phyloP scores from a whole-genome alignment of 176 grass and related monocot species.

The Avena atlantica region DNA sequence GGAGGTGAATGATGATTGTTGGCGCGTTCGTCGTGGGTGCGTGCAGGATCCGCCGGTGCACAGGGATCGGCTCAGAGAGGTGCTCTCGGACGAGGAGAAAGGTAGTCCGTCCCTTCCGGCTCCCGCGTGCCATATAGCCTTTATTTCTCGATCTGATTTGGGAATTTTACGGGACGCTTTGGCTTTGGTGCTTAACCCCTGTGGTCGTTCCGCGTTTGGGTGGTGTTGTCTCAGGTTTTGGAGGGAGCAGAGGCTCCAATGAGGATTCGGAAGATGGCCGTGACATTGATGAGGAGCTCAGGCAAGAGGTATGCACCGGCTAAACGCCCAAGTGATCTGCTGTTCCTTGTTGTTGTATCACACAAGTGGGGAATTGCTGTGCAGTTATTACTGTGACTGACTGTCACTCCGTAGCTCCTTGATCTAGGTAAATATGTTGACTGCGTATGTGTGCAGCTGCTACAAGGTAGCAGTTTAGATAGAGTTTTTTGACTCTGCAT shows the following conservation, averaged over 20 bases:
- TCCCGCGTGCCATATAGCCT: too few relatives aligned
- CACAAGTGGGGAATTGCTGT: not conserved
- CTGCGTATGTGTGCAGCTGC: not conserved
- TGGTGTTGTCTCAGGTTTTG: slow-evolving; percentile 27
- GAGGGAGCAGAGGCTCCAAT: not conserved
- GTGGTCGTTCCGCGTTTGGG: not conserved
- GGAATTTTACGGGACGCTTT: not conserved
- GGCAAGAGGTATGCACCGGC: slow-evolving; percentile 43
- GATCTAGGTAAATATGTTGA: not conserved
- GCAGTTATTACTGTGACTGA: not conserved
- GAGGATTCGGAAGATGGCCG: not conserved
- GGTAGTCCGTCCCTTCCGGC: slow-evolving; percentile 19
- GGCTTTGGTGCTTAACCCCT: not conserved
- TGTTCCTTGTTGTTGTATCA: not conserved
- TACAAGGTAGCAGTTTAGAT: not conserved
- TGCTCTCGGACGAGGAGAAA: slow-evolving; percentile 40
- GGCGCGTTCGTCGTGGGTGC: not conserved
- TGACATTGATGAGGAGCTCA: slow-evolving; percentile 41
- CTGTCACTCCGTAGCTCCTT: not conserved
- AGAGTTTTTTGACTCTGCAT: not conserved
- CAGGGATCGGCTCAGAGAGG: slow-evolving; percentile 31
- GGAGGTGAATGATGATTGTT: not conserved
- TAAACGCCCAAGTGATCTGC: not conserved
- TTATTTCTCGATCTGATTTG: not conserved
- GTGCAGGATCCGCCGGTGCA: slow-evolving; percentile 37